Evolutionary conservation across 352 stramenopile genomes (phyloP), one percentile per base, ranked within the genome.

Genomic region (Detonula confervacea): DNA sequence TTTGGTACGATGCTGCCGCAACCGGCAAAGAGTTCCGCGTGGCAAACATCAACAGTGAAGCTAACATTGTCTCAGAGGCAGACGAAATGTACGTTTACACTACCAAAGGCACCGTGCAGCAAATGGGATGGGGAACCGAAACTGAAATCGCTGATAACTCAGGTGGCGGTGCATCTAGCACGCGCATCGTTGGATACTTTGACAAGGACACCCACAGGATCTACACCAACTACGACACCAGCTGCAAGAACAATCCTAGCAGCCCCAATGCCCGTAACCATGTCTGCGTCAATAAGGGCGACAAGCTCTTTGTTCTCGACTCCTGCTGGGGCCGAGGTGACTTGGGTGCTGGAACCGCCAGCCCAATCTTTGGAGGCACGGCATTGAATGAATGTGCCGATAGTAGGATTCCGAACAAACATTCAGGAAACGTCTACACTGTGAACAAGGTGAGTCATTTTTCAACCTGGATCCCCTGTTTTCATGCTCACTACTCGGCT

Each of bases 171-270:
- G 22, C 27, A n/a, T 82, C 73, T 46, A 78, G 60, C 44, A 71
- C 46, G 22, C 68, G 80, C 14, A 84, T 87, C 57, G 74, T 84
- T 73, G 74, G 68, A 46, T 84, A 76, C 52, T 87, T 87, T 46
- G 71, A 87, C 46, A 77, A 84, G 59, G 64, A 69, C 9, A 69
- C 66, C 4, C 84, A 84, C 60, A 84, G 52, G 54, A 77, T 87
- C 46, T 87, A 84, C 70, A 84, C 74, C 27, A 84, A 83, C 46
- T 84, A 84, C 62, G 80, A 87, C 46, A 79, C 80, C 2, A 84
- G 73, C 44, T 87, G 80, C 61, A 59, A 68, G 51, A 80, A 76
- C 54, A 77, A 83, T 22, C 69, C 69, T 9, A 60, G 33, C 39
- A 78, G 57, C 55, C 55, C 60, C 27, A 49, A 61, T 33, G 14